Base-by-base conservation (phyloP, 2,329 filamentous ascomycete genomes). In the Calonectria pauciramosa region DNA sequence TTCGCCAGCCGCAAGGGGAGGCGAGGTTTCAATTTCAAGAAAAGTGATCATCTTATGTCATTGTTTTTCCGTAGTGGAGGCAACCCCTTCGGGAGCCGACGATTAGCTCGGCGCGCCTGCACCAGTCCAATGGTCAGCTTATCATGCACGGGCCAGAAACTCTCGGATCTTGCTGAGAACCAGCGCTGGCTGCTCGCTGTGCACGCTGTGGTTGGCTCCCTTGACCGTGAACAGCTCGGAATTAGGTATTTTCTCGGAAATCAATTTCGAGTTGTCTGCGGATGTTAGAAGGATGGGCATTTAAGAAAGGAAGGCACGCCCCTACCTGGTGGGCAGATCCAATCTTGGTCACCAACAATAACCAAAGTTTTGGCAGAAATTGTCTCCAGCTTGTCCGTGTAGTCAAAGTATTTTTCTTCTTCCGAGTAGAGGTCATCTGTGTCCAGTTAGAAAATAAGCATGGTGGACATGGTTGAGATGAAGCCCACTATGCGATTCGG, bases 241-340 rank as follows among this genome's bases (percentile, higher is more conserved):
- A 32, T 72, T 23, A 3, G 72, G 70, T 23, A 77, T 41, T 1
- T 67, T 59, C 14, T 74, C 69, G 8, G 71, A 41, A 30, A 78
- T 77, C 1, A 76, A 14, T 14, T 26, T 70, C 3, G 76, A 78
- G 14, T 78, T 76, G 14, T 77, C 76, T 78, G 16, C 13, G 1
- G 10, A 18, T 30, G 51, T 73, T 44, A 63, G 41, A 23, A 18
- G 8, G 18, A 13, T 11, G 8, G 14, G 30, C 18, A 20, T 16
- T 23, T 32, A 23, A 4, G 1, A 8, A 23, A 16, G 7, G 32
- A 11, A 47, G 20, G 3, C 23, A 68, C 38, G 8, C 54, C 74
- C 75, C 75, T 70, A 76, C 75, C 75, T 70, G 68, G 71, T 3
- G 75, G 75, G 23, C 74, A 78, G 51, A 78, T 78, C 76, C 76